Base-by-base conservation (phyloP, 208 protist species). In the Eutreptiella sp. region DNA sequence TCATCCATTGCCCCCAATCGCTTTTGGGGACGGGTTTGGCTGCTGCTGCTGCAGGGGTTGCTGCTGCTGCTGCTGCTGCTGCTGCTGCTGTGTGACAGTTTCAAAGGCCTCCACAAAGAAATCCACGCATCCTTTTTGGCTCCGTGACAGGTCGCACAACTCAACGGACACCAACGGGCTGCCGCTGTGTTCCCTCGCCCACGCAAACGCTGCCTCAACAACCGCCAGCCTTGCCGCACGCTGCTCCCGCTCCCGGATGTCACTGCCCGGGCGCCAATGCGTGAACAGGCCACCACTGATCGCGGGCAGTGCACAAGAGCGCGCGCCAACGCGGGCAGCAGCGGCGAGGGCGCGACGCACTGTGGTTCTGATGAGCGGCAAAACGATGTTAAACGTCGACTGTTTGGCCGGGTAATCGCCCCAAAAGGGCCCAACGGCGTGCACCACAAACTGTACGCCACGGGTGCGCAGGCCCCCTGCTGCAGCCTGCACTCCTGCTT, bases 341-440 rank as follows among this genome's bases (percentile, higher is more conserved):
- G 50, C 46, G 9, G 32, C n/a, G 7, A 63, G 46, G 9, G 57
- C 36, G 35, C 57, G 57, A 11, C 21, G 4, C 14, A 63, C 50
- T n/a, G 46, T 58, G 21, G 21, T 9, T 28, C 33, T 11, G 28
- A 63, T 63, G n/a, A 16, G 46, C 24, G 57, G 57, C 50, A 63
- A 16, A 19, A 63, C 57, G 4, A 62, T 61, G 16, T 11, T 43
- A 36, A 63, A 63, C 11, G 50, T 61, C 9, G 14, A 14, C 5
- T 63, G n/a, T 9, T 16, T 11, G 11, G 61, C 23, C 5, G 57
- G 57, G 50, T 63, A 63, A 28, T 63, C 57, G 7, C 11, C 61
- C 57, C 57, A 63, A 33, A 60, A 62, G 21, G 57, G 57, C 16
- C 57, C 57, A 4, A 63, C 57, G 4, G 57, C 57, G 47, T 63